Base-by-base conservation (phyloP, 2,329 filamentous ascomycete genomes). In the Penicillium sp. region DNA sequence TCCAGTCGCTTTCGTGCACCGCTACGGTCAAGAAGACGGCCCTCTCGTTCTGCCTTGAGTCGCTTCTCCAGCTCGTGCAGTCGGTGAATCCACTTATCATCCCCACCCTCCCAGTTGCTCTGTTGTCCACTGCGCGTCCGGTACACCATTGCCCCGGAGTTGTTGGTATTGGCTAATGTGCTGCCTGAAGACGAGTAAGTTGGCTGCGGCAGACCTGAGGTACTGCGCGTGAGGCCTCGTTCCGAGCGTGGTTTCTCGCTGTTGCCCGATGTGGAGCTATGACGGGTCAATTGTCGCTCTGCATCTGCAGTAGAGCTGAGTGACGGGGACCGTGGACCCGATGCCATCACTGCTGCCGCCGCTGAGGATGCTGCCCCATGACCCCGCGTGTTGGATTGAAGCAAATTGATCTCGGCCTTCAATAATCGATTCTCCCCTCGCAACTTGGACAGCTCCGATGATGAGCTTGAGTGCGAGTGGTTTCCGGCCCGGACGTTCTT, bases 31-130 rank as follows among this genome's bases (percentile, higher is more conserved):
- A 96, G 80, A 53, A 96, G 80, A 45, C 95, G 81, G 1, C 88
- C 92, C 75, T 98, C 95, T 14, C 95, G 81, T 77, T 99, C 95
- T 46, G 90, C 88, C 74, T 96, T 96, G 19, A 99, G 81, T 66
- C 96, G 86, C 63, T 88, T 84, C 79, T 99, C 95, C 65, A 98
- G 80, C 71, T 98, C 93, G 56, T 91, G 87, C 33, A 98, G 81
- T 7, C 95, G 81, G 62, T 96, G 85, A 62, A 96, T 87, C 91
- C 92, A 96, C 64, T 89, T 86, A 63, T 73, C 70, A 37, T 90
- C 88, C 65, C 93, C 89, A 39, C 80, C 68, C 10, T 76, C 71
- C 62, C 61, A 67, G 31, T 59, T 52, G 21, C 55, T 55, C 4
- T 63, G 46, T 19, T 55, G 58, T 23, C 64, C 62, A 45, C 66